Base-by-base conservation (phyloP, 2,329 filamentous ascomycete species). In the Huntiella savannae region DNA sequence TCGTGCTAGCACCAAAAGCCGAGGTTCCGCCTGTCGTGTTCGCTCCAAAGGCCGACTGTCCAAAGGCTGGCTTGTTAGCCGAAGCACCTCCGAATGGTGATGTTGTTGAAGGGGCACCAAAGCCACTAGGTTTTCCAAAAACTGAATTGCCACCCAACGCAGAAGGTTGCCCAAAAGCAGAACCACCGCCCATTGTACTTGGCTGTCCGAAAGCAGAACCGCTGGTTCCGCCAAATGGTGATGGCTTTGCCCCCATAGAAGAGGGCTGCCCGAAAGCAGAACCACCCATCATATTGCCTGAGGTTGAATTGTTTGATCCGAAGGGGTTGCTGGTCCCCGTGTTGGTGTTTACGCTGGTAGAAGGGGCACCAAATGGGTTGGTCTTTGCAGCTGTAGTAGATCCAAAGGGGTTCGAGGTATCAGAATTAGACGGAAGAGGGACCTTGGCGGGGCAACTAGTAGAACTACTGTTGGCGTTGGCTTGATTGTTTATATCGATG, bases 401-500 rank as follows among this genome's bases (percentile, higher is more conserved):
- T 36, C 32, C 40, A 19, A 43, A 43, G 4, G 40, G 40, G 22
- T 43, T 43, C 12, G 28, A 16, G 10, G 22, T 28, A 28, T 28
- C 7, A 28, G 22, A 28, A 28, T 12, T 15, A 12, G 40, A 34
- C 8, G 32, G 32, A 12, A 34, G 13, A 32, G 17, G 40, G 32
- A 34, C 15, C 12, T 28, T 28, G 40, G 40, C 32, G 28, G 40
- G 40, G 16, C 40, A 65, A 0, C 63, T 62, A 5, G 60, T 61
- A 3, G 41, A 39, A 10, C n/a, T 16, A n/a, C 62, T 60, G n/a
- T 63, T 60, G 0, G 56, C 52, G 34, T 59, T 64, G 40, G 61
- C 62, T 52, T 67, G 62, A 47, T 67, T 63, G 58, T 71, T 73
- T 15, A 78, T 66, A 52, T 87, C 81, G 45, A 71, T 64, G 36